Conservation (phyloP, 139 green algal species). For the Chlamydomonas incerta region DNA sequence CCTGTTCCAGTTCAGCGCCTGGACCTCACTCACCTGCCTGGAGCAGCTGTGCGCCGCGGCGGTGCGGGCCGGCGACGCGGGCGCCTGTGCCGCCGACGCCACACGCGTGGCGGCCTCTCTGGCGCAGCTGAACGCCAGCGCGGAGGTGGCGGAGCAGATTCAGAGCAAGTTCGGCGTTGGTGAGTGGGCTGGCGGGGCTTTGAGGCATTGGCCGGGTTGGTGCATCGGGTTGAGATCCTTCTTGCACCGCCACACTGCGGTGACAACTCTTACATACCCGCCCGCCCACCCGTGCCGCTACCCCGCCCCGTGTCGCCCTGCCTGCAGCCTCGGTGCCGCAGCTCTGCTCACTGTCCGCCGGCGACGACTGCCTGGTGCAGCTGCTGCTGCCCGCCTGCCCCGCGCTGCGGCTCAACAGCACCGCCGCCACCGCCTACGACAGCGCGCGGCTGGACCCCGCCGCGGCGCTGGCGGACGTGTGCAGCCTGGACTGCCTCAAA, state of each 20-base stretch:
- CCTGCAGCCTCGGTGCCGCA: not conserved
- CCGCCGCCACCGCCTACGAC: not conserved
- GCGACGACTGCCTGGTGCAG: constrained; percentile 43
- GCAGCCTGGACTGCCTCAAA: constrained; percentile 40
- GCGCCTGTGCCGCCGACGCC: constrained; percentile 1
- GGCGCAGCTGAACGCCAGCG: constrained; percentile 1
- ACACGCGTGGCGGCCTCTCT: not conserved
- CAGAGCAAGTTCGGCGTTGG: not conserved
- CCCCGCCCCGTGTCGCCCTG: no score
- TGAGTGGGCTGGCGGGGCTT: not conserved
- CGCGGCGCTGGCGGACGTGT: not conserved
- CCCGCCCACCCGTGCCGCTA: no score
- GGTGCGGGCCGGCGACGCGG: not conserved
- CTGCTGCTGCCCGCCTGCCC: constrained; percentile 49
- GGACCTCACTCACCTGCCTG: not conserved
- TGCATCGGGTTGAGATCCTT: no score
- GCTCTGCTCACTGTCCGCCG: not conserved
- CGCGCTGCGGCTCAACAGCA: not conserved
- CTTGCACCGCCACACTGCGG: no score
- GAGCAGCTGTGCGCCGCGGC: constrained; percentile 2
- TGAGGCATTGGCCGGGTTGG: not conserved
- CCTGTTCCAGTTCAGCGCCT: not conserved
- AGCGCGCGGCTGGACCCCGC: not conserved
- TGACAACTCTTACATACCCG: no score
- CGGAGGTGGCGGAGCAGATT: not conserved